These are phyloP conservation scores for Hypoxylon rubiginosum DNA, from an alignment of 2,329 filamentous ascomycete genomes.

Conservation along the genomic window DNA sequence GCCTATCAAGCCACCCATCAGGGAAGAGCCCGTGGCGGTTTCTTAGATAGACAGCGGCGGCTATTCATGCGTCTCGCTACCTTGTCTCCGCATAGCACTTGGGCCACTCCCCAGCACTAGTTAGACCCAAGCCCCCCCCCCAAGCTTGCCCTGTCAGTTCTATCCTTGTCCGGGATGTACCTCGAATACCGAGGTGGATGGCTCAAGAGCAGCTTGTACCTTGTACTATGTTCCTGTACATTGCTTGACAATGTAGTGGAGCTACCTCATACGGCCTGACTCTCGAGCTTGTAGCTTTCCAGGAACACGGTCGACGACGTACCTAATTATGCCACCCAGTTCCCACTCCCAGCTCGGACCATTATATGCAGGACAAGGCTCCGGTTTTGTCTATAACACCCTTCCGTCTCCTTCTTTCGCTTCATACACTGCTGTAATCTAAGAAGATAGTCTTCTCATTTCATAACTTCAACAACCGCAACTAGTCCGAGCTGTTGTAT, in stretches of 20 bases:
- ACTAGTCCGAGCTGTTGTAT: slow-evolving; percentile 6
- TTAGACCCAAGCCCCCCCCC: slow-evolving; percentile 41
- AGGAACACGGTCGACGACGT: slow-evolving; percentile 43
- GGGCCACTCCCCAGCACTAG: slow-evolving; percentile 34
- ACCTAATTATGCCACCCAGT: slow-evolving; percentile 40
- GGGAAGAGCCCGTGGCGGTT: slow-evolving; percentile 20
- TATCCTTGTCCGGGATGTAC: slow-evolving; percentile 40
- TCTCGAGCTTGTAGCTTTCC: slow-evolving; percentile 39
- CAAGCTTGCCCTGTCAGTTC: slow-evolving; percentile 31
- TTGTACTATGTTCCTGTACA: slow-evolving; percentile 40
- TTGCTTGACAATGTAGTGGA: slow-evolving; percentile 36
- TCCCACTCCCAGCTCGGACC: slow-evolving; percentile 36
- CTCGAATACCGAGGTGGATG: slow-evolving; percentile 37
- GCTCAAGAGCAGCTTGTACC: slow-evolving; percentile 19
- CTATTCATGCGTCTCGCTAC: slow-evolving; percentile 42
- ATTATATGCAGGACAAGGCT: slow-evolving; percentile 39
- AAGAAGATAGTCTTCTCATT: slow-evolving; percentile 39
- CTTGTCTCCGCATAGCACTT: slow-evolving; percentile 39
- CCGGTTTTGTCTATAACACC: slow-evolving; percentile 45
- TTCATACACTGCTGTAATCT: slow-evolving; percentile 35
- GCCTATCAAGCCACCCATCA: slow-evolving; percentile 34
- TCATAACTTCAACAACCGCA: slow-evolving; percentile 28
- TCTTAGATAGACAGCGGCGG: slow-evolving; percentile 37
- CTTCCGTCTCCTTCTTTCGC: slow-evolving; percentile 42
- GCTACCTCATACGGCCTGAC: slow-evolving; percentile 36